These are phyloP conservation scores for Starmera amethionina DNA, from an alignment of 805 yeast genomes.

Conservation along the genomic window DNA sequence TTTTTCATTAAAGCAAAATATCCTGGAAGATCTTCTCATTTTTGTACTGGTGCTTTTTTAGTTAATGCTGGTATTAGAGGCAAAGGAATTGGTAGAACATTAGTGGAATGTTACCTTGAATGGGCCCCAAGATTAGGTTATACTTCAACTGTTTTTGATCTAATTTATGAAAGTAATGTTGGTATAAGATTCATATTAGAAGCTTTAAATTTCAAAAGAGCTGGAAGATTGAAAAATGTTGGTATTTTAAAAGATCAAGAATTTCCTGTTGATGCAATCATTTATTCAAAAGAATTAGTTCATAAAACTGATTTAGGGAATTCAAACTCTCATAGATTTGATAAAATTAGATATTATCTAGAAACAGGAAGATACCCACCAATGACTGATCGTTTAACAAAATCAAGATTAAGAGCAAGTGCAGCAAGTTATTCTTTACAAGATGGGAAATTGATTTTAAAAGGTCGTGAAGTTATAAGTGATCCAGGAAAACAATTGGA, in stretches of 20 bases:
- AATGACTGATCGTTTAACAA: constrained; percentile 71
- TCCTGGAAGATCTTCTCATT: constrained; percentile 88
- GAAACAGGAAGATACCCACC: constrained; percentile 85
- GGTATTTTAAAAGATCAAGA: constrained; percentile 82
- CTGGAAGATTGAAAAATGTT: constrained; percentile 80
- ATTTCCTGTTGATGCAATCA: constrained; percentile 76
- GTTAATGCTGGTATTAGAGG: constrained; percentile 92
- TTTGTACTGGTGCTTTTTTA: constrained; percentile 81
- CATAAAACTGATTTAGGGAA: constrained; percentile 43
- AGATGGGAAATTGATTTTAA: constrained; percentile 65
- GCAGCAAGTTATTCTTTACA: constrained; percentile 68
- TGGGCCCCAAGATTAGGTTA: constrained; percentile 92
- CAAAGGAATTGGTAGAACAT: constrained; percentile 80
- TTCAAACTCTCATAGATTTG: constrained; percentile 48
- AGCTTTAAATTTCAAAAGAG: constrained; percentile 59
- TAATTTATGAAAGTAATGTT: constrained; percentile 81
- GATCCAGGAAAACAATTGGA: constrained; percentile 67
- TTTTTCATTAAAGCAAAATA: constrained; percentile 80
- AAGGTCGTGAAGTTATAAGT: constrained; percentile 75
- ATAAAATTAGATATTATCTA: constrained; percentile 65
- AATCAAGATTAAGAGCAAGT: constrained; percentile 73
- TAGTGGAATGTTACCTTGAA: constrained; percentile 73
- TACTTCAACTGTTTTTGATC: constrained; percentile 72
- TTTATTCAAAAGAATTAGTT: constrained; percentile 74
- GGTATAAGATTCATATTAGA: constrained; percentile 78